phyloP scores from a whole-genome alignment of 257 asterid genomes.

The Buddleja alternifolia region DNA sequence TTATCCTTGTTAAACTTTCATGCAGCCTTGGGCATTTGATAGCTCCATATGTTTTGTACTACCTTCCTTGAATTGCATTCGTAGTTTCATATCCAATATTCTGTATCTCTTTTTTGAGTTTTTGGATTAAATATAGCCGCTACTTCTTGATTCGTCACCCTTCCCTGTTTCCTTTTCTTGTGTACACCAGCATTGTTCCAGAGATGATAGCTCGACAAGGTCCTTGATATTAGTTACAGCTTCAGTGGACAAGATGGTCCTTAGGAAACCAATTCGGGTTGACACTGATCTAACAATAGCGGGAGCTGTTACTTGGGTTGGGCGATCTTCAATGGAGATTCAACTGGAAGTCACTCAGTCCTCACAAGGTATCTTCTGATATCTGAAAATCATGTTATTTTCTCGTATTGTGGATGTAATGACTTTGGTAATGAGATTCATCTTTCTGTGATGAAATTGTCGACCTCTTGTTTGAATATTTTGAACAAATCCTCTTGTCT shows the following conservation, averaged over 20 bases:
- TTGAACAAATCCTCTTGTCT: neutral
- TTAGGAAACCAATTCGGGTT: slow-evolving; percentile 66
- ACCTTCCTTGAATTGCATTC: neutral
- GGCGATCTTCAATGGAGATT: slow-evolving; percentile 92
- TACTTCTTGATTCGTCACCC: neutral
- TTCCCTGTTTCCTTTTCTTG: neutral
- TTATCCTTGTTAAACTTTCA: no score
- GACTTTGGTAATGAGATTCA: slow-evolving; percentile 2
- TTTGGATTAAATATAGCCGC: neutral
- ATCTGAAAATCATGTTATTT: slow-evolving; percentile 15
- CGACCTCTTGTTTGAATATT: neutral
- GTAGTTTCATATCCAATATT: neutral
- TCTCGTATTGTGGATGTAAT: slow-evolving; percentile 6
- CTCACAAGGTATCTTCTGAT: slow-evolving; percentile 52
- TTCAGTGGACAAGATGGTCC: slow-evolving; percentile 88
- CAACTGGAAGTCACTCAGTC: slow-evolving; percentile 79
- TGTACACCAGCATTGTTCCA: slow-evolving; percentile 70
- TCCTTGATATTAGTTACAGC: slow-evolving; percentile 84
- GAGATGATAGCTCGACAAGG: slow-evolving; percentile 68
- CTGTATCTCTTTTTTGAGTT: neutral
- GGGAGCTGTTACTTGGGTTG: slow-evolving; percentile 97
- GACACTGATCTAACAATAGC: slow-evolving; percentile 67
- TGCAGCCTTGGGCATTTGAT: no score
- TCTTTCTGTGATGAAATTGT: neutral
- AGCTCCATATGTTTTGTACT: neutral